Evolutionary conservation across 768 basidiomycete species (phyloP), one percentile per base, ranked within the genome.

Genomic region (Boletus patriciae): DNA sequence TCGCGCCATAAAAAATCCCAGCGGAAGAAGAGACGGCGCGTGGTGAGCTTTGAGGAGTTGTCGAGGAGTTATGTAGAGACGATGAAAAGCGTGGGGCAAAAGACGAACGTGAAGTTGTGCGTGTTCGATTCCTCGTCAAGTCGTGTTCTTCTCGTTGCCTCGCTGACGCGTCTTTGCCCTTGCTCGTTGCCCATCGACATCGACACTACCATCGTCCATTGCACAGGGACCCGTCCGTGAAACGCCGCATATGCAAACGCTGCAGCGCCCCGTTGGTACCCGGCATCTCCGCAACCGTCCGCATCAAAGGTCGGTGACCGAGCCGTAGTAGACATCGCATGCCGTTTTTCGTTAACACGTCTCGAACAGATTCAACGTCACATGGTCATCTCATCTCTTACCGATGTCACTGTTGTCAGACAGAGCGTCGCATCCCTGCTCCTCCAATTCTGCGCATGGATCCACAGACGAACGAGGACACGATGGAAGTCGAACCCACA

Each of bases 31-130:
- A 57, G 66, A 54, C 44, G 72, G 33, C 68, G 74, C 57, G 63
- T 66, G 25, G 70, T 73, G 27, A 67, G 68, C 16, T 55, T 76
- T 9, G 66, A 68, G 15, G 85, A 91, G 55, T 72, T 92, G 9
- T 83, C 90, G 23, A 80, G 83, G 63, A 78, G 74, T 15, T 90
- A 92, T 57, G 74, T 87, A 9, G 72, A 78, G 43, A 77, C 79
- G 16, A 89, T 94, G 88, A 82, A 81, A 62, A 71, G 69, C 36
- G 85, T 94, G 16, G 87, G 88, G 6, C 82, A 84, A 72, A 91
- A 88, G 68, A 84, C 89, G 1, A 87, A 84, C 21, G 84, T 90
- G 21, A 85, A 84, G 66, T 85, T 93, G 92, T 93, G 38, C 42
- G 82, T 73, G 11, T 10, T 6, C 5, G 23, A 12, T 4, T 3